Percentiles rank a stretch among this genome's conserved stretches.
Evolutionary conservation across 2,329 filamentous ascomycete genomes (phyloP).

Genomic region (Trichoderma atrobrunneum): DNA sequence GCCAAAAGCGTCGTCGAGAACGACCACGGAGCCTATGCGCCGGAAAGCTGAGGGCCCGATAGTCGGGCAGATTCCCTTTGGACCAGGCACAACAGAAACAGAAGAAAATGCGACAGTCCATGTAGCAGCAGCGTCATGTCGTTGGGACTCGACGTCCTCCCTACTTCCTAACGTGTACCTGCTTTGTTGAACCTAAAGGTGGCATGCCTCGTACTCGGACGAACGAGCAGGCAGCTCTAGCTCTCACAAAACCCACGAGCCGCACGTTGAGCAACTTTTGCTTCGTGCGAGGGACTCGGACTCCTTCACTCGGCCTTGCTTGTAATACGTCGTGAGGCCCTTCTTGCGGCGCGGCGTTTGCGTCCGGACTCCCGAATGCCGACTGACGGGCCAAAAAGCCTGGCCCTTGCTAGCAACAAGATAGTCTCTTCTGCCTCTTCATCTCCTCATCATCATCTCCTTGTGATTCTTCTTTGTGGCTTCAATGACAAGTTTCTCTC

Average conservation of each 20-base stretch:
- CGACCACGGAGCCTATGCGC: background rate
- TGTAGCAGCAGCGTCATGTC: background rate
- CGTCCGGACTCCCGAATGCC: background rate
- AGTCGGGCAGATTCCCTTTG: background rate
- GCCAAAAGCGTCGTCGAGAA: background rate
- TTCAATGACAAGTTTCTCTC: background rate
- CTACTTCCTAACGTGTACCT: background rate
- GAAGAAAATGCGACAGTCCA: background rate
- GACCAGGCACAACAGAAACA: background rate
- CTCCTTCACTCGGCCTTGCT: background rate
- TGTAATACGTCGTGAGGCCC: background rate
- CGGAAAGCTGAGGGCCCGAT: background rate
- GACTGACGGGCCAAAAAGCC: background rate
- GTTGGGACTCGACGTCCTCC: background rate
- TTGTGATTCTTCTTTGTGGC: background rate
- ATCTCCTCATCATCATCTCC: background rate
- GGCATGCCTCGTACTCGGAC: slow-evolving; percentile 4
- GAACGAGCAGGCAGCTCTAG: background rate
- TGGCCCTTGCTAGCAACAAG: background rate
- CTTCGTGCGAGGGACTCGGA: background rate
- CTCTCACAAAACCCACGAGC: background rate
- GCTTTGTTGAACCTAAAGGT: background rate
- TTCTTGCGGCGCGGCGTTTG: background rate
- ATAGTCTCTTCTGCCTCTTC: background rate
- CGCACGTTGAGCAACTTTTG: background rate